Evolutionary conservation across 2,329 filamentous ascomycete species (phyloP), one percentile per base, ranked within the genome.

Genomic region (Botrytis hyacinthi): DNA sequence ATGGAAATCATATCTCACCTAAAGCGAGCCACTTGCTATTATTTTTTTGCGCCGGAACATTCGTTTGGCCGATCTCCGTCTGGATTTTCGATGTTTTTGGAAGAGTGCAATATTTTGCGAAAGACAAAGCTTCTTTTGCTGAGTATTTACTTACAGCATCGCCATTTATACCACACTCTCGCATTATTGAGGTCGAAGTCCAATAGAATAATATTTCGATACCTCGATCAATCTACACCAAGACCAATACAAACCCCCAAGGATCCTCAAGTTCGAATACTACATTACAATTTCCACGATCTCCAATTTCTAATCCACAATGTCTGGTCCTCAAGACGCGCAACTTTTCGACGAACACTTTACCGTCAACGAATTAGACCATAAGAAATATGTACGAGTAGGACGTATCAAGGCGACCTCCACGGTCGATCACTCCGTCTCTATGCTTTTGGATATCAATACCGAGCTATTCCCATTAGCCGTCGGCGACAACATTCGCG

Each of bases 341-440:
- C 92, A 96, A 80, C 93, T 98, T 83, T 97, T 97, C 85, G 94
- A 98, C 84, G 94, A 97, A 81, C 91, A 89, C 80, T 98, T 98
- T 88, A 92, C 88, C 75, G 87, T 98, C 80, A 95, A 90, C 78
- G 84, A 88, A 72, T 86, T 94, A 82, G 93, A 97, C 85, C 88
- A 91, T 80, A 89, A 91, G 80, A 97, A 98, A 85, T 99, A 99
- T 84, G 96, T 98, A 85, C 93, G 95, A 77, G 95, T 98, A 40
- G 92, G 93, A 72, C 95, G 96, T 78, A 89, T 98, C 81, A 89
- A 86, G 72, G 94, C 90, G 81, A 92, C 88, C 70, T 95, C 92
- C 37, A 86, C 88, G 78, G 66, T 57, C 35, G 94, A 97, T 84
- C 89, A 88, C 78, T 87, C 89, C 76, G 93, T 92, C 44, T 87